These are phyloP conservation scores for Neurospora sp. DNA, from an alignment of 495 filamentous ascomycete species.

Conservation along the genomic window DNA sequence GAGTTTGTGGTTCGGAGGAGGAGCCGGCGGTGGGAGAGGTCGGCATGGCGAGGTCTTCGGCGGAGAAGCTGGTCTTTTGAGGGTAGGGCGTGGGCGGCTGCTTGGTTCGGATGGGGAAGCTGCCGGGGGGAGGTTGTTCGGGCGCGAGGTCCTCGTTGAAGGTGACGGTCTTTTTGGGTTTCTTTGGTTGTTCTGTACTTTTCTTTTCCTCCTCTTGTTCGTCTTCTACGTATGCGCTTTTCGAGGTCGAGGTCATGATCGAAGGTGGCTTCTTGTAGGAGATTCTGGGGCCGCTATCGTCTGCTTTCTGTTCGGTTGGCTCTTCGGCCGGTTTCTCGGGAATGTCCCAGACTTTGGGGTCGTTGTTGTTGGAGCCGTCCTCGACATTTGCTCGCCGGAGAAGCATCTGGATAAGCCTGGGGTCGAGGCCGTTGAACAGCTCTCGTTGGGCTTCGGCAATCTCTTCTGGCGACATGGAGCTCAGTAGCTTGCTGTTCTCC, in stretches of 20 bases:
- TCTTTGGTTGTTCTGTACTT: neutral
- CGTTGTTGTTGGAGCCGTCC: conserved; percentile 24
- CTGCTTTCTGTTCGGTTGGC: neutral
- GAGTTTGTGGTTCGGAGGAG: conserved; percentile 50
- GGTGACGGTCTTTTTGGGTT: conserved; percentile 19
- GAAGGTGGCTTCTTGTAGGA: neutral
- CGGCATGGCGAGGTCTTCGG: conserved; percentile 12
- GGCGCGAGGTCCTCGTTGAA: conserved; percentile 17
- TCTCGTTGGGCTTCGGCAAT: conserved; percentile 71
- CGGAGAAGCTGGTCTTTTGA: conserved; percentile 16
- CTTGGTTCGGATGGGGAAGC: conserved; percentile 19
- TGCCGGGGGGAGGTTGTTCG: conserved; percentile 9
- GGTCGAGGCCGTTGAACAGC: conserved; percentile 56
- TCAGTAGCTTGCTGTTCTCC: conserved; percentile 67
- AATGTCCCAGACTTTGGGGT: neutral
- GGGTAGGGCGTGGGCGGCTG: conserved; percentile 6
- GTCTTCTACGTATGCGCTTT: neutral
- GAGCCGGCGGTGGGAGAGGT: conserved; percentile 9
- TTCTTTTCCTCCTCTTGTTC: neutral
- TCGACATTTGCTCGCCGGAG: conserved; percentile 73
- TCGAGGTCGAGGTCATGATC: neutral
- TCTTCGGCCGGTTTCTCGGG: conserved; percentile 7
- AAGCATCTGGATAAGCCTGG: conserved; percentile 62
- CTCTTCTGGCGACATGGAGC: conserved; percentile 69
- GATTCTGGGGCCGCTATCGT: neutral